Evolutionary conservation across 139 green algal genomes (phyloP), one percentile per base, ranked within the genome.

Genomic region (Coccomyxa sp.): DNA sequence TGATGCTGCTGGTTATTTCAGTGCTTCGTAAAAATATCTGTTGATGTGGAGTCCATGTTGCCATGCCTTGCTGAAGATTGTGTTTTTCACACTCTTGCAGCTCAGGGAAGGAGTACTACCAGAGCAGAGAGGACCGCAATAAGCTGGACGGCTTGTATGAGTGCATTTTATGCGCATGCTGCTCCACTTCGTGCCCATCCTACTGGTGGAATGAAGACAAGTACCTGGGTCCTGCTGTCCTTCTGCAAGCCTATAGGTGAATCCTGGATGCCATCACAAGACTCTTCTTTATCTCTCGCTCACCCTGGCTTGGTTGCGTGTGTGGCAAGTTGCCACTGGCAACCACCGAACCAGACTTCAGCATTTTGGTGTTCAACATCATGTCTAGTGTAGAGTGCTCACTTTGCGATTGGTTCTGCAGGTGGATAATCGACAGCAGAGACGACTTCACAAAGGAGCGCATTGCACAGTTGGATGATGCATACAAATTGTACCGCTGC

Each of bases 181-280:
- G 97, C 95, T 94, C 86, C 87, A 99, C 96, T 76, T 91, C 85
- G n/a, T 98, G 96, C 91, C 96, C 96, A 51, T 95, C 88, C 57
- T 98, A 99, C 90, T 99, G 97, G 97, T 99, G 97, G 97, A 98
- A 98, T 84, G 90, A 88, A 27, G 97, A 99, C 90, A 99, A 99
- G 92, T 99, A 99, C 93, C 92, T 99, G 21, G 97, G 97, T 0
- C 97, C 97, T 4, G 95, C 97, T 0, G 95, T 98, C 58, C 92
- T 99, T 81, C 87, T 99, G 80, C 91, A 96, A 30, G 94, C 97
- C 0, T 98, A 99, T 92, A 93, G 96, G 91, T 97, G 32, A n/a
- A 67, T 23, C 51, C 57, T 17, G 25, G 13, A 1, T 32, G 74
- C 38, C 38, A 51, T 74, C 57, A 51, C 71, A 75, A 13, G 79